A percentile compares a stretch with the other conserved stretches of the same genome.
These are phyloP conservation scores for Dioscorea zingiberensis DNA, from an alignment of 106 monocot species.

Conservation along the genomic window DNA sequence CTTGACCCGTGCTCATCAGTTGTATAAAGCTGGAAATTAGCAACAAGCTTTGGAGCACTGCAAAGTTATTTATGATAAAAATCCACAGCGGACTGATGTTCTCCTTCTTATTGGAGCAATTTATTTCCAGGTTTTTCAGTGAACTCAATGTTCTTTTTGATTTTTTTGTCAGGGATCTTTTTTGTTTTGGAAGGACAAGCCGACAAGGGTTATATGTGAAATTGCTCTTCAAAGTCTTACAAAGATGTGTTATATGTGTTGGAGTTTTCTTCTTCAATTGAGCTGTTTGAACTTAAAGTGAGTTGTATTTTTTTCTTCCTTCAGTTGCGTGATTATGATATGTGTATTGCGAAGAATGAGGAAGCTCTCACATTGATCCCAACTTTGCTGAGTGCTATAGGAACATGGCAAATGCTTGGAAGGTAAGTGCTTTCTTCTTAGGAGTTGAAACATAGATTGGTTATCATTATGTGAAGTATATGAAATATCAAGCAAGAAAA, in stretches of 20 bases:
- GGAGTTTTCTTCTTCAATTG: not conserved
- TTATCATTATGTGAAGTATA: not conserved
- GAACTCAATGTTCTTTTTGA: not conserved
- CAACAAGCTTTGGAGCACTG: constrained; percentile 78
- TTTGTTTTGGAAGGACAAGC: not conserved
- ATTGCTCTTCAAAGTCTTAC: not conserved
- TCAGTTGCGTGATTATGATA: constrained; percentile 88
- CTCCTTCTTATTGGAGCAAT: constrained; percentile 87
- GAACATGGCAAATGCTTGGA: constrained; percentile 99
- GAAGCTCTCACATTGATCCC: constrained; percentile 80
- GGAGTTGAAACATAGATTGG: not conserved
- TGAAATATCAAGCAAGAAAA: not conserved
- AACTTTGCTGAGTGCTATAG: constrained; percentile 94
- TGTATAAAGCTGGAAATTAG: constrained; percentile 76
- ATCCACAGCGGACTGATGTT: constrained; percentile 71
- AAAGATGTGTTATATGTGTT: not conserved
- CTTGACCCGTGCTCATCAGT: constrained; percentile 71
- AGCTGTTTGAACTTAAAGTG: not conserved
- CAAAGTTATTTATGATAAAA: constrained; percentile 59
- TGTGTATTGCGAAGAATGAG: constrained; percentile 87
- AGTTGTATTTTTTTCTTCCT: constrained; percentile 2
- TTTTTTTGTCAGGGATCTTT: not conserved
- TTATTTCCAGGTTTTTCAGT: constrained; percentile 67
- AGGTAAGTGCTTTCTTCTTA: constrained; percentile 34
- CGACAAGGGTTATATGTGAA: too few species aligned